These are phyloP conservation scores for Artemisia argyi DNA, from an alignment of 129 eudicot species.

Conservation along the genomic window DNA sequence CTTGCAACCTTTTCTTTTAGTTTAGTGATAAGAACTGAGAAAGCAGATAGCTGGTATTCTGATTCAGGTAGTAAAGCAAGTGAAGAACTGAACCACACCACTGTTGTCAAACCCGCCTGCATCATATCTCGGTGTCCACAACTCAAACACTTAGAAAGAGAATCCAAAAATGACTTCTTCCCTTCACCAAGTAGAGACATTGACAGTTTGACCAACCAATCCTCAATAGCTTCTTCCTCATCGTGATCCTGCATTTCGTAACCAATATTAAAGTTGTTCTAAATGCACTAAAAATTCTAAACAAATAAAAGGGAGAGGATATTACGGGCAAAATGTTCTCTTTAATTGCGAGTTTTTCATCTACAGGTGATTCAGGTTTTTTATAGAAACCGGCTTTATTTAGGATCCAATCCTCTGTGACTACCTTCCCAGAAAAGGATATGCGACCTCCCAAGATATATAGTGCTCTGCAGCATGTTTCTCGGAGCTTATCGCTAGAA, in stretches of 20 bases:
- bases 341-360: slow-evolving; percentile 30
- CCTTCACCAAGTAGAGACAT: slow-evolving; percentile 65
- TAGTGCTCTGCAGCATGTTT: slow-evolving; percentile 64
- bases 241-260: slow-evolving; percentile 38
- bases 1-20: slow-evolving; percentile 46
- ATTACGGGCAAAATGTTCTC: slow-evolving; percentile 37
- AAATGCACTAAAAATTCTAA: background rate
- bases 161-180: slow-evolving; percentile 61
- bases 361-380: slow-evolving; percentile 32
- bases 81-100: slow-evolving; percentile 66
- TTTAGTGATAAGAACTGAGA: slow-evolving; percentile 47
- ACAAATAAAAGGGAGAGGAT: background rate
- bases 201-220: slow-evolving; percentile 60
- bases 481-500: slow-evolving; percentile 46
- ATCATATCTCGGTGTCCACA: slow-evolving; percentile 44
- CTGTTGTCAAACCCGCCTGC: slow-evolving; percentile 52
- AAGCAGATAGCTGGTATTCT: slow-evolving; percentile 42
- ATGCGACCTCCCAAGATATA: slow-evolving; percentile 73
- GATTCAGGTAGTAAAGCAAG: slow-evolving; percentile 44
- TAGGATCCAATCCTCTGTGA: slow-evolving; percentile 71
- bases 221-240: slow-evolving; percentile 61
- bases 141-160: slow-evolving; percentile 57
- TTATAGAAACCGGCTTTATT: slow-evolving; percentile 59
- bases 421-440: slow-evolving; percentile 58
- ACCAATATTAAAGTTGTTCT: background rate